Evolutionary conservation across 495 filamentous ascomycete genomes (phyloP), one percentile per base, ranked within the genome.

Genomic region (Penicillium dipodomyicola): DNA sequence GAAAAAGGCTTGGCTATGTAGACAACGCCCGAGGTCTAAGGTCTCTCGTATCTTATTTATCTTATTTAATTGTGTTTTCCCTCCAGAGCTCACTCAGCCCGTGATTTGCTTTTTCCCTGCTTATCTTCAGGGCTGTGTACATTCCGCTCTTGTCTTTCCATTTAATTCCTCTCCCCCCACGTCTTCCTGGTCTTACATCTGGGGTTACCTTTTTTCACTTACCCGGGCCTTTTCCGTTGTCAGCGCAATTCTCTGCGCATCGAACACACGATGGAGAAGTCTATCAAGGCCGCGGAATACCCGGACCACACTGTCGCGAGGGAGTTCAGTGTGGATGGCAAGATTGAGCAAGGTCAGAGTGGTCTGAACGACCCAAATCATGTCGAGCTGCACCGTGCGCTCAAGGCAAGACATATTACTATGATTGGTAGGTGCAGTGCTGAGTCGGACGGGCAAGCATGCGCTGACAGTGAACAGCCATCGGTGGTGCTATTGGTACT

Each of bases 401-500:
- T 92, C 52, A 85, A 87, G 62, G 82, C 88, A 5, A 82, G 89
- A 42, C 89, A 91, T 54, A 87, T 92, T 67, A 87, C 88, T 65
- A 92, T 92, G 91, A 95, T 96, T 65, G 73, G 73, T 74, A 66
- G 5, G 61, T 50, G 2, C 1, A 1, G 7, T 49, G 12, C 9
- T 17, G 48, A 33, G 17, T 9, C 6, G 15, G 5, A 30, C 32
- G 22, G 22, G 15, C 10, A 7, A 39, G 12, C 3, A 56, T 52
- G 20, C 29, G n/a, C 30, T 59, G 40, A 44, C 37, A 54, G 46
- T 48, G 7, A 39, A 39, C n/a, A 39, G 91, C 90, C 11, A 92
- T 96, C 65, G 91, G 91, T 49, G 91, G 91, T 63, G 90, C 90
- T 20, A 89, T 96, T 61, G 90, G 89, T 62, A 92, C 89, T 50